Percentiles rank a stretch among this genome's conserved stretches.
These are phyloP conservation scores for Microsporum ferrugineum DNA, from an alignment of 2,329 filamentous ascomycete genomes.

Conservation along the genomic window DNA sequence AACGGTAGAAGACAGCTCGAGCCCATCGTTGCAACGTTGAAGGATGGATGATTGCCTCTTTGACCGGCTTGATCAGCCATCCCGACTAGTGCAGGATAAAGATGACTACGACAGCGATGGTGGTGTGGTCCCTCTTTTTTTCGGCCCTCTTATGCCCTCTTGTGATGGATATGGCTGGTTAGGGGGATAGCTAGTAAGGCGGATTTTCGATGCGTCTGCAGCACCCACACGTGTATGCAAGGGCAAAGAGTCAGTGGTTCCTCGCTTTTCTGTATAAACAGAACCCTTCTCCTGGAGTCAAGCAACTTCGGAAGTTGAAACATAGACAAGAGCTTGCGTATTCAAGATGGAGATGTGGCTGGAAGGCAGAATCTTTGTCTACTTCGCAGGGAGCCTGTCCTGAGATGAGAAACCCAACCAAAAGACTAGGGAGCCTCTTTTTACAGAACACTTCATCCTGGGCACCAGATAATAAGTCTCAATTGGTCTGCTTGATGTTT, in stretches of 20 bases:
- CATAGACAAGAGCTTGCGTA: neutral
- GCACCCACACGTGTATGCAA: constrained; percentile 2
- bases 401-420: neutral
- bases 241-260: constrained; percentile 1
- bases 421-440: too few species aligned
- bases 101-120: neutral
- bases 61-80: neutral
- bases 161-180: constrained; percentile 1
- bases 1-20: neutral
- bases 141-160: neutral
- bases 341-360: neutral
- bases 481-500: neutral
- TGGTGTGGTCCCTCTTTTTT: neutral
- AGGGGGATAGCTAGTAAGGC: neutral
- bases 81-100: neutral
- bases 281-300: too few species aligned
- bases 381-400: too few species aligned
- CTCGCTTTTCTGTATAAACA: too few species aligned
- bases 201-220: constrained; percentile 3
- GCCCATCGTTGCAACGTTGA: neutral
- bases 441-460: neutral
- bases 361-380: too few species aligned
- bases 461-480: neutral
- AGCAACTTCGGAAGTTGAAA: neutral
- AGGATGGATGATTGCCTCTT: neutral